Base-by-base conservation (phyloP, 768 basidiomycete species). In the Lactarius trivialis region DNA sequence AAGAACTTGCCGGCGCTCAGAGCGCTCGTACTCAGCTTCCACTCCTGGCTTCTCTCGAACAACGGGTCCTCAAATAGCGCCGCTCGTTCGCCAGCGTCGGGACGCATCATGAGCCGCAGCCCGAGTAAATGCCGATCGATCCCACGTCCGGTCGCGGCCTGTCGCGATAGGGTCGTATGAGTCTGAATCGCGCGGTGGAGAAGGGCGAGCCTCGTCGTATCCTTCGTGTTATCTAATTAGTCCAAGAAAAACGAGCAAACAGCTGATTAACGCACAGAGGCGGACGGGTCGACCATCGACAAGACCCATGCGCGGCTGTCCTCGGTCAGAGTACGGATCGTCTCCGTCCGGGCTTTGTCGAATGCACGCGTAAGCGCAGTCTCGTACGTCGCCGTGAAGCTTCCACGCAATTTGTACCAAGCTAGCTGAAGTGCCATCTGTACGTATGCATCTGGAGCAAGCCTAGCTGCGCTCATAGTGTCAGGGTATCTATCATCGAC, bases 91-190 rank as follows among this genome's bases (percentile, higher is more conserved):
- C 81, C 83, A 33, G 80, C 74, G 5, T 76, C 72, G 19, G 80
- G 75, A 12, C 76, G 75, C 8, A 93, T 76, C 72, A 91, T 78
- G 32, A 85, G 79, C 28, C 80, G 82, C 24, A 96, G 80, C 7
- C 92, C 93, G 66, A 95, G 85, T n/a, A 96, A 79, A 73, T 97
- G 94, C 24, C 94, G 82, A 70, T 98, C 95, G 67, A 91, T 87
- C 3, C 93, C 95, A 45, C 83, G 81, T 11, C 94, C 94, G 0
- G 83, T 83, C 49, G 89, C 85, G 0, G 92, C 89, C 66, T 86
- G 85, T 28, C 87, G 85, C 5, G 89, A 90, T 51, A 89, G 84
- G 3, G 76, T 74, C 36, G 80, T 82, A 68, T 97, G 95, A 0
- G 82, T 82, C 60, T 81, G 78, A 21, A 91, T 78, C 0, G 95